Conservation (phyloP, 371 early-diverging fungal genomes). For the Mucor circinelloides region DNA sequence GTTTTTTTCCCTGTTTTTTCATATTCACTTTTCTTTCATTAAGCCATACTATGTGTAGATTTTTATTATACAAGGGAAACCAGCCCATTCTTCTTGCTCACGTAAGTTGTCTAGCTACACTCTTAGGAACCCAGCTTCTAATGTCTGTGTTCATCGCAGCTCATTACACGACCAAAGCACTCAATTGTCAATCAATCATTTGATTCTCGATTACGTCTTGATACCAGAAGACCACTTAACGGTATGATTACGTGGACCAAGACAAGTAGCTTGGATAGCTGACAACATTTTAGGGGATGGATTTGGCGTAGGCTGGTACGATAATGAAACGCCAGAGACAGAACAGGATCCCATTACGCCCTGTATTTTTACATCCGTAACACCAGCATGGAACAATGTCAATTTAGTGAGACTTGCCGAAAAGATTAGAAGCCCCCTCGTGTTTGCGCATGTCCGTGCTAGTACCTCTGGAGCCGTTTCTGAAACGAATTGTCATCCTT, state of each 20-base stretch:
- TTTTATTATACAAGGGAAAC: conserved; percentile 76
- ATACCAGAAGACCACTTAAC: conserved; percentile 68
- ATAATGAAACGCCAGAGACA: conserved; percentile 42
- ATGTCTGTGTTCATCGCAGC: conserved; percentile 19
- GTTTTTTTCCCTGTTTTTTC: conserved; percentile 1
- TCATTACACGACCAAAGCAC: conserved; percentile 77
- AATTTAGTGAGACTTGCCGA: conserved; percentile 81
- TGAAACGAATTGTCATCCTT: conserved; percentile 85
- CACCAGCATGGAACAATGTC: conserved; percentile 88
- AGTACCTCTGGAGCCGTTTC: conserved; percentile 79
- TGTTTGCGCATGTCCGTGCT: conserved; percentile 89
- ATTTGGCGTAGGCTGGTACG: conserved; percentile 87
- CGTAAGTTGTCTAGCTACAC: conserved; percentile 26
- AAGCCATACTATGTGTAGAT: conserved; percentile 66
- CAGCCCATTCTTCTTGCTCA: conserved; percentile 76
- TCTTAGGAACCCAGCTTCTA: not conserved
- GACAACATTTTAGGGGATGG: conserved; percentile 67
- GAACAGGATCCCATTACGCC: conserved; percentile 50
- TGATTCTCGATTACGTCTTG: conserved; percentile 70
- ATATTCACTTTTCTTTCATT: not conserved
- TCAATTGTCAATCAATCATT: conserved; percentile 86
- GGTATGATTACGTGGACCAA: conserved; percentile 45
- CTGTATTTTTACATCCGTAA: conserved; percentile 85
- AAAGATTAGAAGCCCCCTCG: conserved; percentile 75
- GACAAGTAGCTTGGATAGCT: not conserved